Evolutionary conservation across 1,284 basidiomycete species (phyloP).

Genomic region (Apiotrichum sp.): DNA sequence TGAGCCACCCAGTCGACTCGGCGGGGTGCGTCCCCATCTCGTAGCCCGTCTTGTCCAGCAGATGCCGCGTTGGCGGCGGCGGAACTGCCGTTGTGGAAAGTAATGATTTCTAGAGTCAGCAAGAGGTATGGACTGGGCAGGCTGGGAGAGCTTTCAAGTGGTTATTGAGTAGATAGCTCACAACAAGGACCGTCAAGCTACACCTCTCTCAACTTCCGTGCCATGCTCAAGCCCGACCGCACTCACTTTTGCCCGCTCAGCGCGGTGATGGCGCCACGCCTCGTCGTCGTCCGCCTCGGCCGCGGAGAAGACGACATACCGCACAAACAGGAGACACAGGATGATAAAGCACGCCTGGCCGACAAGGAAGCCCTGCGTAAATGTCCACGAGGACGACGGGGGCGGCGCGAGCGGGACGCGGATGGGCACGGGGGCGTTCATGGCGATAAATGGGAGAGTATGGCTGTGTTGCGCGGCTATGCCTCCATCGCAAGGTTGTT

Average conservation of each 20-base stretch:
- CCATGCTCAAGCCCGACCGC: background rate
- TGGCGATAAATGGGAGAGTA: too few species aligned
- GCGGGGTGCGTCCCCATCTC: constrained; percentile 52
- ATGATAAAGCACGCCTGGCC: constrained; percentile 51
- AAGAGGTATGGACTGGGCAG: too few species aligned
- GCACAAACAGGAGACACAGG: constrained; percentile 49
- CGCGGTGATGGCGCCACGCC: constrained; percentile 28
- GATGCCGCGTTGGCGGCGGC: constrained; percentile 37
- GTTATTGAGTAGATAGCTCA: background rate
- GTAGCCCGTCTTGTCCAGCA: constrained; percentile 51
- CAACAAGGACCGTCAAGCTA: too few species aligned
- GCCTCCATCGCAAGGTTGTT: too few species aligned
- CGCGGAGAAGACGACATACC: constrained; percentile 52
- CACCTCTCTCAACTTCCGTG: too few species aligned
- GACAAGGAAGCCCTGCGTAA: constrained; percentile 53
- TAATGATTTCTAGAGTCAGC: constrained; percentile 29
- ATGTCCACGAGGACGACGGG: constrained; percentile 40
- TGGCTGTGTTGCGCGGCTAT: too few species aligned
- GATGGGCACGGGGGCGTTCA: background rate
- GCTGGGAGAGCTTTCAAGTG: too few species aligned
- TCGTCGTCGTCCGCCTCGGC: constrained; percentile 44
- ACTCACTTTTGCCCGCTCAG: constrained; percentile 37
- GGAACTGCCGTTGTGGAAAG: constrained; percentile 41
- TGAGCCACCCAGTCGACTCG: constrained; percentile 55
- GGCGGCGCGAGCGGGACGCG: background rate